phyloP scores from a whole-genome alignment of 345 rosid genomes.

The Salix purpurea region DNA sequence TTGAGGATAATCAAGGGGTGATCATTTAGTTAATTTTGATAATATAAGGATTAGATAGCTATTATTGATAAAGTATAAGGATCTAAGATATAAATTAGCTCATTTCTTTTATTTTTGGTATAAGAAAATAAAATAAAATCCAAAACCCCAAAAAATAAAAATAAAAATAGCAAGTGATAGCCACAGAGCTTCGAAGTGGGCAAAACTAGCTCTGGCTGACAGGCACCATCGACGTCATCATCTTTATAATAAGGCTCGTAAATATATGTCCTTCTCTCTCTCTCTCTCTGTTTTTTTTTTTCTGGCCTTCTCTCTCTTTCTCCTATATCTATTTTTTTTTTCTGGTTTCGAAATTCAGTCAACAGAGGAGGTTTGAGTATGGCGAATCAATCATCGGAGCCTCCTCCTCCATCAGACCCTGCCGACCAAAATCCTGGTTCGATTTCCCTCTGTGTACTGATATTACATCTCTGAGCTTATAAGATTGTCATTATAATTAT shows the following conservation, averaged over 20 bases:
- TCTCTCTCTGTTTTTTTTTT: neutral
- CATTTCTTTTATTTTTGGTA: neutral
- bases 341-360: neutral
- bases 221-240: neutral
- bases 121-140: neutral
- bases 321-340: neutral
- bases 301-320: neutral
- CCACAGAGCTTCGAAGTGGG: conserved; percentile 5
- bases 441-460: neutral
- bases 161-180: neutral
- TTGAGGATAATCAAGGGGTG: too few species aligned
- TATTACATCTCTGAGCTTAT: neutral
- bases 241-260: neutral
- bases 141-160: neutral
- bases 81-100: neutral
- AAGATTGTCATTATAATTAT: neutral
- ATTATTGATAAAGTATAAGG: neutral
- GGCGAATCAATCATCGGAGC: conserved; percentile 39
- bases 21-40: too few species aligned
- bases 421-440: conserved; percentile 32
- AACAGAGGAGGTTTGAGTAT: conserved; percentile 18
- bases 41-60: neutral
- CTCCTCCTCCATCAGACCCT: conserved; percentile 21
- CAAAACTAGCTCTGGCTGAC: conserved; percentile 20
- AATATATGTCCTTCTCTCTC: too few species aligned